Conservation (phyloP, 345 rosid species). For the Eucalyptus virginea region DNA sequence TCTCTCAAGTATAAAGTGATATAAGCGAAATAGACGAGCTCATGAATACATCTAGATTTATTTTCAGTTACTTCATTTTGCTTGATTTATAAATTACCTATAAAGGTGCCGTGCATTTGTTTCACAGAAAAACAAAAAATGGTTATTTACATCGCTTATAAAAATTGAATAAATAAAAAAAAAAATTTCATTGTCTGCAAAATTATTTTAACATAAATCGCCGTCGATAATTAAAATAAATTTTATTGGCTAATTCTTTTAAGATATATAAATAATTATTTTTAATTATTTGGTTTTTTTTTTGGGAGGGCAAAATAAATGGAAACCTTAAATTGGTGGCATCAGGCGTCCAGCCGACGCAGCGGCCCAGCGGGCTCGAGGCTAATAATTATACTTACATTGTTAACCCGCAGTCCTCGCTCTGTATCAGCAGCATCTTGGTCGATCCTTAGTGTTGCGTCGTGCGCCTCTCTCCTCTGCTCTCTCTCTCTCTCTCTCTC, state of each 20-base stretch:
- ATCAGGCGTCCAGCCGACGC: neutral
- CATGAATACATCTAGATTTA: neutral
- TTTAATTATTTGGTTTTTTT: too few relatives aligned
- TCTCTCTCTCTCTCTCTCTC: neutral
- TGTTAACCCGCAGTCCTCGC: too few relatives aligned
- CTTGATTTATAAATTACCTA: neutral
- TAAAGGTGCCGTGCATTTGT: accelerated
- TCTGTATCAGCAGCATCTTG: too few relatives aligned
- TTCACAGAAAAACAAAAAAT: accelerated
- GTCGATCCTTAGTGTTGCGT: neutral
- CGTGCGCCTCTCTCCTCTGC: neutral
- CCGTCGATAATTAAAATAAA: too few relatives aligned
- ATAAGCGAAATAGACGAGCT: neutral
- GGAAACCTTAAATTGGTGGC: too few relatives aligned
- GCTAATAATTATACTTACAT: too few relatives aligned
- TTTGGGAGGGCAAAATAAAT: too few relatives aligned
- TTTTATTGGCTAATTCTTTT: too few relatives aligned
- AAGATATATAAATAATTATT: too few relatives aligned
- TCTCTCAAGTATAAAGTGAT: neutral
- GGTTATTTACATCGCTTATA: accelerated
- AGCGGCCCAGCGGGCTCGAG: too few relatives aligned
- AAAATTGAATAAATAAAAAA: too few relatives aligned
- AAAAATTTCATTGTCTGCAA: accelerated
- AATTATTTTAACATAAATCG: accelerated
- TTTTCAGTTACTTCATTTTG: neutral